These are phyloP conservation scores for Flaveria bidentis DNA, from an alignment of 129 eudicot species.

Conservation along the genomic window DNA sequence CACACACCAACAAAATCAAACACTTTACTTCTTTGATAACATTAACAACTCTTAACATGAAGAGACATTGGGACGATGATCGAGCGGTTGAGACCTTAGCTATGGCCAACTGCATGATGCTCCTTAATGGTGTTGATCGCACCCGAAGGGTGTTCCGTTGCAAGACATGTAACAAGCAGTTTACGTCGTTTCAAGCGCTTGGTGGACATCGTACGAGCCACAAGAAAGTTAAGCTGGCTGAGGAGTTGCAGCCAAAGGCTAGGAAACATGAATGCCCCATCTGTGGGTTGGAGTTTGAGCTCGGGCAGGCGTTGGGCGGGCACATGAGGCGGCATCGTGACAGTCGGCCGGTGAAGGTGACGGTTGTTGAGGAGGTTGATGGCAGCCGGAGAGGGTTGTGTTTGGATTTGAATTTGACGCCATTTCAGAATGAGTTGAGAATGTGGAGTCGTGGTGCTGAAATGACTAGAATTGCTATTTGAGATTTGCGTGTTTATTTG, in stretches of 20 bases:
- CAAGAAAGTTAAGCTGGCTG: conserved; percentile 33
- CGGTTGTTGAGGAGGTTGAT: conserved; percentile 17
- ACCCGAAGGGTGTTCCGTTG: conserved; percentile 39
- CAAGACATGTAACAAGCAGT: conserved; percentile 48
- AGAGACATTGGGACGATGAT: conserved; percentile 35
- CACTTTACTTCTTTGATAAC: no score
- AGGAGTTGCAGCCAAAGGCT: conserved; percentile 24
- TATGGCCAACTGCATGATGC: conserved; percentile 55
- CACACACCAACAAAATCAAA: no score
- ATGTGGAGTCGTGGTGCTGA: conserved; percentile 25
- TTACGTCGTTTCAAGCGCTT: conserved; percentile 57
- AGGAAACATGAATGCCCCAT: conserved; percentile 55
- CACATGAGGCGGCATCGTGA: conserved; percentile 70
- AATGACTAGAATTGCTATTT: conserved; percentile 34
- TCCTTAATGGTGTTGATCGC: conserved; percentile 31
- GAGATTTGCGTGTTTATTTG: not conserved
- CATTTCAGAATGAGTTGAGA: conserved; percentile 37
- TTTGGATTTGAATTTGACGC: conserved; percentile 51
- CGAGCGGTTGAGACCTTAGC: conserved; percentile 49
- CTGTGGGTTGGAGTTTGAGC: conserved; percentile 56
- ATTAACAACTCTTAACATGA: conserved; percentile 10
- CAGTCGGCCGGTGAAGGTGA: not conserved
- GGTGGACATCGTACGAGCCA: conserved; percentile 79
- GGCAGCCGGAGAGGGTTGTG: conserved; percentile 29
- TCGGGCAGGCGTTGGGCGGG: conserved; percentile 70